phyloP scores from a whole-genome alignment of 345 rosid genomes.

The Gossypium longicalyx region DNA sequence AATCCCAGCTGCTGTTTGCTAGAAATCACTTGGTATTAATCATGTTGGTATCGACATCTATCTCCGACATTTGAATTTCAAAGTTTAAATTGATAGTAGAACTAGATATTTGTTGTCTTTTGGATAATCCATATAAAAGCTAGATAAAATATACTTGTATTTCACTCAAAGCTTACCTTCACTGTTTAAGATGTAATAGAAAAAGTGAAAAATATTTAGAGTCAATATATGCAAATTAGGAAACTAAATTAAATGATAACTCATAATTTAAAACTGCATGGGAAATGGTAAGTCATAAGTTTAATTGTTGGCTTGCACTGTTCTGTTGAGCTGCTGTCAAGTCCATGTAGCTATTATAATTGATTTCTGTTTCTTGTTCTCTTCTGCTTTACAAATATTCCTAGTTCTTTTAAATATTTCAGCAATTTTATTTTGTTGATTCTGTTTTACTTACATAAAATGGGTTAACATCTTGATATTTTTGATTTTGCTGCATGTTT shows the following conservation, averaged over 20 bases:
- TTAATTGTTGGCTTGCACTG: background rate
- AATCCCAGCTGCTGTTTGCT: background rate
- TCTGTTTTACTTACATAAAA: conserved; percentile 2
- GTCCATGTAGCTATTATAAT: background rate
- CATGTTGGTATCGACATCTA: background rate
- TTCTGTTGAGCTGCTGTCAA: conserved; percentile 4
- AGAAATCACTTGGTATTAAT: background rate
- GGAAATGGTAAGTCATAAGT: background rate
- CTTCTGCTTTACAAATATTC: background rate
- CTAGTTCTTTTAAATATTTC: conserved; percentile 2
- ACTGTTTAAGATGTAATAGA: background rate
- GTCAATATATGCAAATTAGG: background rate
- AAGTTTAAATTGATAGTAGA: background rate
- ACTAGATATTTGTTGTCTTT: background rate
- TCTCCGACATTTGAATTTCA: background rate
- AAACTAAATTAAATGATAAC: background rate
- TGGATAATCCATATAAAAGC: background rate
- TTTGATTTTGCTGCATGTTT: conserved; percentile 62
- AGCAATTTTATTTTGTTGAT: background rate
- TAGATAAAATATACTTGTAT: background rate
- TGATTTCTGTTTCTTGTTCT: background rate
- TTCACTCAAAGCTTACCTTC: conserved; percentile 3
- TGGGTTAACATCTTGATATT: conserved; percentile 42
- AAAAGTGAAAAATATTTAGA: background rate
- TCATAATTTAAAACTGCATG: background rate